Evolutionary conservation across 192 early-diverging fungal species (phyloP).

Genomic region (Glomus cerebriforme): DNA sequence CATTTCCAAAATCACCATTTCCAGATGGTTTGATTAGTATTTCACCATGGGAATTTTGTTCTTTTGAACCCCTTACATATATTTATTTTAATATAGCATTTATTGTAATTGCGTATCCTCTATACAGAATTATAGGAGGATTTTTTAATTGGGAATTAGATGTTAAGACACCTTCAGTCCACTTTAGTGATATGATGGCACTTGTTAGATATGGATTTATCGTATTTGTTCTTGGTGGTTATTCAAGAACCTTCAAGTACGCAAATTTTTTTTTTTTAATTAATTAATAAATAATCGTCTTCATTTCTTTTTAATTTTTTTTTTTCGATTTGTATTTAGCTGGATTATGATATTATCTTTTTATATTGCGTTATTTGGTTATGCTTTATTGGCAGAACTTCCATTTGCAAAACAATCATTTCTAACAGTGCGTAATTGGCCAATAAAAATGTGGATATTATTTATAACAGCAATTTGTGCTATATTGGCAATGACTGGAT

Average conservation of each 20-base stretch:
- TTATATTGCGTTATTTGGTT: conserved; percentile 46
- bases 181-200: conserved; percentile 65
- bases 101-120: conserved; percentile 53
- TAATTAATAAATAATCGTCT: not conserved
- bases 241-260: conserved; percentile 65
- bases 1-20: not conserved
- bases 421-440: conserved; percentile 62
- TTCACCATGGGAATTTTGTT: no score
- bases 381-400: conserved; percentile 61
- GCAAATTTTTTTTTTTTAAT: not conserved
- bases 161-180: conserved; percentile 61
- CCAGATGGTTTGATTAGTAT: not conserved
- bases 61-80: conserved; percentile 53
- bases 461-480: conserved; percentile 55
- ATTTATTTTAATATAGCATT: conserved; percentile 57
- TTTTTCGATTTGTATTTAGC: conserved; percentile 6
- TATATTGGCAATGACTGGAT: conserved; percentile 62
- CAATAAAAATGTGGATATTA: conserved; percentile 64
- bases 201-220: conserved; percentile 63
- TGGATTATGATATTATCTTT: conserved; percentile 47
- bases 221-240: conserved; percentile 78
- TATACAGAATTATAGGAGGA: conserved; percentile 61
- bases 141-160: conserved; percentile 68
- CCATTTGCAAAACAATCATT: conserved; percentile 71
- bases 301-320: no score